These are phyloP conservation scores for Sphaerulina populicola DNA, from an alignment of 2,329 filamentous ascomycete species.

Conservation along the genomic window DNA sequence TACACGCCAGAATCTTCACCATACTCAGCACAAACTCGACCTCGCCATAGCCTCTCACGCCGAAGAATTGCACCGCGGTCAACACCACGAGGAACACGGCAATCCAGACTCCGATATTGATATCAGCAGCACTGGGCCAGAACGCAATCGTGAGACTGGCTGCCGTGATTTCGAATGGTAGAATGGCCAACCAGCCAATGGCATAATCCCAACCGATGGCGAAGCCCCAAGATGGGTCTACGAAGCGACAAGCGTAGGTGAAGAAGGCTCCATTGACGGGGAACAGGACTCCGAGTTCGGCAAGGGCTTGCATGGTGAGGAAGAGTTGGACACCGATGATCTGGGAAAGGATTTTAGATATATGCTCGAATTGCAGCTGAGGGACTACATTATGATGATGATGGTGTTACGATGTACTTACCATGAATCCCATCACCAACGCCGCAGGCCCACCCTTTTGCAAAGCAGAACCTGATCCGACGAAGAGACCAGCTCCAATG, in stretches of 20 bases:
- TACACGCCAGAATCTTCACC: slow-evolving; percentile 38
- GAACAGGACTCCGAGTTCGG: slow-evolving; percentile 83
- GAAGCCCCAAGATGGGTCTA: slow-evolving; percentile 34
- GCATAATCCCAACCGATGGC: slow-evolving; percentile 27
- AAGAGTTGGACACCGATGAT: slow-evolving; percentile 62
- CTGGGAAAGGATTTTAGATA: slow-evolving; percentile 33
- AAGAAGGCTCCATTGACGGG: slow-evolving; percentile 61
- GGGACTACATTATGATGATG: background rate
- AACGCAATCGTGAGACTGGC: slow-evolving; percentile 25
- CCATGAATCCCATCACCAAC: slow-evolving; percentile 57
- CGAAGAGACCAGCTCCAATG: slow-evolving; percentile 48
- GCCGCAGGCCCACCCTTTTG: slow-evolving; percentile 64
- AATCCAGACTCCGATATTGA: slow-evolving; percentile 69
- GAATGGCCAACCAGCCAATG: slow-evolving; percentile 24
- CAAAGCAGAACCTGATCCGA: slow-evolving; percentile 43
- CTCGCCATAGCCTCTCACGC: slow-evolving; percentile 51
- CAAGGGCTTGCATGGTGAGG: slow-evolving; percentile 82
- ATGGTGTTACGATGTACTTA: background rate
- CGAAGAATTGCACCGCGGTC: slow-evolving; percentile 75
- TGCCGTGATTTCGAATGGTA: slow-evolving; percentile 23
- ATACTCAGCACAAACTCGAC: slow-evolving; percentile 27
- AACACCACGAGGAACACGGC: slow-evolving; percentile 71
- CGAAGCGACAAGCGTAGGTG: slow-evolving; percentile 38
- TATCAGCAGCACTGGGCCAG: slow-evolving; percentile 21
- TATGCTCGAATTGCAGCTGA: too few relatives aligned